A percentile compares a stretch with the other conserved stretches of the same genome.
Evolutionary conservation across 805 yeast genomes (phyloP).

Genomic region (Kazachstania africana): DNA sequence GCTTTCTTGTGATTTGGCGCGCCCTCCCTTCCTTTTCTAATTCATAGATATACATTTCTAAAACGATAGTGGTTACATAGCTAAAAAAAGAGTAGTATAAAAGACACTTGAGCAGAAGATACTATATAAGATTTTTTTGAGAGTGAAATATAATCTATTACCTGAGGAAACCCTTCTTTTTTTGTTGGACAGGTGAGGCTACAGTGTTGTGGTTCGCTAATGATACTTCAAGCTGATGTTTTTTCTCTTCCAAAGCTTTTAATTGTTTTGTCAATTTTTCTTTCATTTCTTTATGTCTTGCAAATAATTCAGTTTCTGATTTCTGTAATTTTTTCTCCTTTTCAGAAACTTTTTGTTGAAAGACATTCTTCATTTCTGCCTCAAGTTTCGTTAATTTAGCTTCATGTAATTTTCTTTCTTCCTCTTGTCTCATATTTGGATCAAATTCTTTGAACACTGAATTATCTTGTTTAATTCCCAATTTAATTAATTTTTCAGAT

Average conservation of each 20-base stretch:
- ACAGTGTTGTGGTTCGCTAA: constrained; percentile 29
- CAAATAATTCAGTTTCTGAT: constrained; percentile 91
- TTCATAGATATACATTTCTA: no score
- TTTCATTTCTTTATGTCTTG: constrained; percentile 94
- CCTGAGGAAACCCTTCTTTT: constrained; percentile 64
- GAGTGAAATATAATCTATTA: no score
- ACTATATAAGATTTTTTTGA: no score
- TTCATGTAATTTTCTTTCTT: constrained; percentile 86
- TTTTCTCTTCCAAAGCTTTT: constrained; percentile 82
- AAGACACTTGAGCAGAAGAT: no score
- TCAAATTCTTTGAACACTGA: constrained; percentile 90
- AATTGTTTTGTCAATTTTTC: constrained; percentile 84
- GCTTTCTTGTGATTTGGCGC: no score
- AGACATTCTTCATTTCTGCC: constrained; percentile 90
- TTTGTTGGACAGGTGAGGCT: constrained; percentile 40
- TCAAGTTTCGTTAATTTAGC: constrained; percentile 90
- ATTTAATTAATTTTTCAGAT: constrained; percentile 59
- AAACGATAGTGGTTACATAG: no score
- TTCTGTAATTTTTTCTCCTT: constrained; percentile 95
- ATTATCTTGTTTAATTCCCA: constrained; percentile 90
- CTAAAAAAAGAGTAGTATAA: no score
- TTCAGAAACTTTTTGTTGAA: constrained; percentile 91
- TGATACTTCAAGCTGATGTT: constrained; percentile 57
- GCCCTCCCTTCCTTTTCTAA: no score
- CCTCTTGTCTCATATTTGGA: constrained; percentile 85